Evolutionary conservation across 768 basidiomycete species (phyloP), one percentile per base, ranked within the genome.

Genomic region (Russula sp.): DNA sequence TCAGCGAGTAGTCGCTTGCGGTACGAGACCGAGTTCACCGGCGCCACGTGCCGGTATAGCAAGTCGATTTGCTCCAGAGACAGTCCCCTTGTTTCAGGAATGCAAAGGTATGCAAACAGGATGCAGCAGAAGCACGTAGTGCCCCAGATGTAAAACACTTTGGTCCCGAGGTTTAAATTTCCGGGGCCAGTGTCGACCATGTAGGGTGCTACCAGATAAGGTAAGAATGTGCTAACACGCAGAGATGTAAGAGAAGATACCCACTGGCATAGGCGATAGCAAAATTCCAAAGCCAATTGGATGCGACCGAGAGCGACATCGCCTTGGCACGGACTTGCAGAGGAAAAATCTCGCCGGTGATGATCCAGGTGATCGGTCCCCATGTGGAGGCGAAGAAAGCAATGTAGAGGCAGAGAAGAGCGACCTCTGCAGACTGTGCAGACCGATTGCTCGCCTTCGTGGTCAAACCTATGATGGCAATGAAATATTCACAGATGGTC

Each of bases 111-210:
- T 13, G 89, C 82, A 76, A 91, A 93, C 68, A 90, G 56, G 70
- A 86, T 72, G 71, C 85, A 87, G 68, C 84, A 80, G 49, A 79
- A 71, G 69, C 89, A 92, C 8, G 84, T 87, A 50, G 73, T 69
- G 38, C 80, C 81, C 91, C 90, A 93, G 72, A 93, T 81, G 78
- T 92, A 93, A 83, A 93, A 93, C 70, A 92, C 89, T 71, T 87
- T 89, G 48, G 78, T 78, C 53, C 80, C 77, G 42, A 90, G 82
- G 64, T 80, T 76, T 14, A 81, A 79, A 73, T 80, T 79, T 65
- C 79, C 79, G 1, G 69, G 60, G 20, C 67, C 74, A 1, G 66
- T 5, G 73, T 77, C 74, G 66, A 82, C 80, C 67, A 82, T 71
- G 72, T 80, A 82, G 5, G 80, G 79, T 7, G 79, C 78, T 76